Evolutionary conservation across 164 flowering plant species (phyloP).

Genomic region (Annona squamosa): DNA sequence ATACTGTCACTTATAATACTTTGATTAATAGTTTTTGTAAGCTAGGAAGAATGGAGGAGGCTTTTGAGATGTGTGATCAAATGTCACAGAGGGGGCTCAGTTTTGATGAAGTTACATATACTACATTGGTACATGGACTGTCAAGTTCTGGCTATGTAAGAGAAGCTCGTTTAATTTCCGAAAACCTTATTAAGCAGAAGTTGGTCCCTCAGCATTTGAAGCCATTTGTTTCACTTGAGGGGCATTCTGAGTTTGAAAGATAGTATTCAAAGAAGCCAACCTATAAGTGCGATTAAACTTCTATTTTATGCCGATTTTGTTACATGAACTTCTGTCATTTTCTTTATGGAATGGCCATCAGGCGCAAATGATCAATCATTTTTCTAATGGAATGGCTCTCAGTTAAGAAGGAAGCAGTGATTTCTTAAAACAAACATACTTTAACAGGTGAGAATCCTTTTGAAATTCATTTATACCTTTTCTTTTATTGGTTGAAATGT

Average conservation of each 20-base stretch:
- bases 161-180: constrained; percentile 23
- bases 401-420: not conserved
- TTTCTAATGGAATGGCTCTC: not conserved
- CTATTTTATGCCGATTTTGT: not conserved
- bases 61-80: constrained; percentile 36
- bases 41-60: constrained; percentile 43
- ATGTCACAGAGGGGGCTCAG: constrained; percentile 34
- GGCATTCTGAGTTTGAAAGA: constrained; percentile 4
- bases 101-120: constrained; percentile 48
- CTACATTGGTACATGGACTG: constrained; percentile 43
- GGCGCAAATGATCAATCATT: not conserved
- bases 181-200: constrained; percentile 8
- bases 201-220: constrained; percentile 11
- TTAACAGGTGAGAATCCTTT: constrained; percentile 9
- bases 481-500: not conserved
- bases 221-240: constrained; percentile 1
- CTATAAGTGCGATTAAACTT: not conserved
- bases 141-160: constrained; percentile 12
- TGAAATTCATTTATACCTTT: not conserved
- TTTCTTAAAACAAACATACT: not conserved
- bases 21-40: constrained; percentile 39
- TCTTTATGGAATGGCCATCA: not conserved
- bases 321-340: no score
- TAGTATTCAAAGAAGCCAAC: not conserved
- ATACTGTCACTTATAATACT: constrained; percentile 54